phyloP scores from a whole-genome alignment of 768 basidiomycete species.

The Leccinellum albellum region DNA sequence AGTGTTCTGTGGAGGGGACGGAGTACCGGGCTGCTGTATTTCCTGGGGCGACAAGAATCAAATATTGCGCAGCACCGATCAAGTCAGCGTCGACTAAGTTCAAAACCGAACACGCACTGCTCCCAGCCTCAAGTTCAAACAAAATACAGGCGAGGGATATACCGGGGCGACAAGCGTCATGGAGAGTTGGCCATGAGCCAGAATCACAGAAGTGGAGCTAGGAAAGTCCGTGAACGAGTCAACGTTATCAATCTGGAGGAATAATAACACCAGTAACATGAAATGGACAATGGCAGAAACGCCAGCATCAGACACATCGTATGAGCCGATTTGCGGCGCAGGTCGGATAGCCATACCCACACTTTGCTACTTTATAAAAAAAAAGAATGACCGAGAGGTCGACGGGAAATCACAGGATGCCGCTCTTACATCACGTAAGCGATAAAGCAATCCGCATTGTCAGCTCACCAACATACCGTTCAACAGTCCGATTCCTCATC shows the following conservation, averaged over 20 bases:
- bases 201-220: conserved; percentile 54
- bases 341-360: no score
- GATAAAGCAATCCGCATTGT: conserved; percentile 62
- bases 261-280: conserved; percentile 58
- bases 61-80: conserved; percentile 92
- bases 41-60: conserved; percentile 73
- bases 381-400: conserved; percentile 36
- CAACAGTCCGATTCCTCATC: no score
- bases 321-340: conserved; percentile 21
- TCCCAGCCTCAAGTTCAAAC: no score
- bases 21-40: conserved; percentile 28
- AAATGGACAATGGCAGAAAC: conserved; percentile 65
- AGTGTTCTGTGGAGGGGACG: conserved; percentile 4
- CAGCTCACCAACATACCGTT: conserved; percentile 70
- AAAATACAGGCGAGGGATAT: no score
- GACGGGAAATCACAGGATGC: not conserved
- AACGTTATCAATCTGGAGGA: conserved; percentile 72
- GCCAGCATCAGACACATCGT: conserved; percentile 52
- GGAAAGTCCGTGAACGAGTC: conserved; percentile 76
- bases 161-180: conserved; percentile 48
- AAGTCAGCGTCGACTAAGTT: no score
- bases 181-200: conserved; percentile 78
- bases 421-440: conserved; percentile 31
- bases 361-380: conserved; percentile 67
- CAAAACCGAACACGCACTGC: no score